Percentiles rank a stretch among this genome's conserved stretches.
Conservation (phyloP, 495 filamentous ascomycete genomes). For the Friedmanniomyces simplex region DNA sequence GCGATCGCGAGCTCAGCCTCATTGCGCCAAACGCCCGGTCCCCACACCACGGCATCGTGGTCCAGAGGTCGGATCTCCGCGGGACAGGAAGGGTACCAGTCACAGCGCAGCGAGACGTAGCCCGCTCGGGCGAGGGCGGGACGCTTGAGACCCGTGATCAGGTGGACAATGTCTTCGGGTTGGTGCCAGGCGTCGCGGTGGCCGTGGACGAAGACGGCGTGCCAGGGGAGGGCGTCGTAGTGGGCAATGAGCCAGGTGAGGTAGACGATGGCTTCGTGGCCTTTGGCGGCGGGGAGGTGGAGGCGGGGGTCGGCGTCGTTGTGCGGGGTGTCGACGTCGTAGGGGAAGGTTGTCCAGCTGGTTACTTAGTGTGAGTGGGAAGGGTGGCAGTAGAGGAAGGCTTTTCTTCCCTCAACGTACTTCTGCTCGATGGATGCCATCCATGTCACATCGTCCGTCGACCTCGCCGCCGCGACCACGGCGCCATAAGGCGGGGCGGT, state of each 20-base stretch:
- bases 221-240: conserved; percentile 56
- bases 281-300: conserved; percentile 36
- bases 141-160: conserved; percentile 27
- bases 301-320: conserved; percentile 6
- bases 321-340: conserved; percentile 9
- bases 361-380: not conserved
- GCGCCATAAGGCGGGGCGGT: not conserved
- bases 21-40: not conserved
- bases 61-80: conserved; percentile 47
- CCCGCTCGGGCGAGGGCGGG: conserved; percentile 35
- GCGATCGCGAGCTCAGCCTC: conserved; percentile 26
- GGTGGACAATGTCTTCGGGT: conserved; percentile 22
- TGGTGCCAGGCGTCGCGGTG: conserved; percentile 46
- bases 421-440: not conserved
- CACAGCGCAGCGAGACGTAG: conserved; percentile 42
- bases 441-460: not conserved
- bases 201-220: conserved; percentile 58
- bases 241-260: conserved; percentile 60
- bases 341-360: conserved; percentile 6
- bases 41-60: conserved; percentile 5
- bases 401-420: not conserved
- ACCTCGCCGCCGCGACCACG: not conserved
- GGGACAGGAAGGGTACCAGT: conserved; percentile 42
- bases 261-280: conserved; percentile 70
- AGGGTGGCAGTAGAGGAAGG: not conserved